Conservation (phyloP, 345 rosid genomes). For the Garcia nutans region DNA sequence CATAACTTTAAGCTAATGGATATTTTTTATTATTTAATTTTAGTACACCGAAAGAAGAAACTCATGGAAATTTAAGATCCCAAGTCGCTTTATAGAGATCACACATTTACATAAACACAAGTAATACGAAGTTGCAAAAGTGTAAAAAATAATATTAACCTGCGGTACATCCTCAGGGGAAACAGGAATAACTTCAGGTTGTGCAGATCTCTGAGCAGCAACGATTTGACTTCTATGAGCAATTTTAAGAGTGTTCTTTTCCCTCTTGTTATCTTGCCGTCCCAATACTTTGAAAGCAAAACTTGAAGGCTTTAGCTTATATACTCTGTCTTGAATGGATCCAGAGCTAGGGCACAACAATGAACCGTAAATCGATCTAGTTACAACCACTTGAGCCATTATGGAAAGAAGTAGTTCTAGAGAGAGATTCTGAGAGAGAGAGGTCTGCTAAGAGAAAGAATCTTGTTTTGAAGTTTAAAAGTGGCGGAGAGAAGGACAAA, state of each 20-base stretch:
- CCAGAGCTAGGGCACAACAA: slow-evolving; percentile 41
- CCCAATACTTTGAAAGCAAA: slow-evolving; percentile 46
- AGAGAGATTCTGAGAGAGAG: neutral
- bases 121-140: neutral
- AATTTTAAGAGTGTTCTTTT: slow-evolving; percentile 25
- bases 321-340: slow-evolving; percentile 45
- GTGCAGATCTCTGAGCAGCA: slow-evolving; percentile 50
- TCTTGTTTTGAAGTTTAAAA: neutral
- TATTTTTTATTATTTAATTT: neutral
- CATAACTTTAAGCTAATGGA: too few species aligned
- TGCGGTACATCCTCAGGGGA: slow-evolving; percentile 61
- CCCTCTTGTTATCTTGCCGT: slow-evolving; percentile 20
- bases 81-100: neutral
- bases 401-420: neutral
- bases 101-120: slow-evolving; percentile 11
- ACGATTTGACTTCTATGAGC: slow-evolving; percentile 31
- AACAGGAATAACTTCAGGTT: slow-evolving; percentile 64
- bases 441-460: neutral
- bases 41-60: neutral
- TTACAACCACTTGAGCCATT: slow-evolving; percentile 85
- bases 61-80: neutral
- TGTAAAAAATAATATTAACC: slow-evolving; percentile 23
- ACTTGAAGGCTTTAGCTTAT: slow-evolving; percentile 52
- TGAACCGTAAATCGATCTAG: slow-evolving; percentile 59
- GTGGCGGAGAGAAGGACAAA: neutral